Base-by-base conservation (phyloP, 192 early-diverging fungal species). In the Diversispora epigaea region DNA sequence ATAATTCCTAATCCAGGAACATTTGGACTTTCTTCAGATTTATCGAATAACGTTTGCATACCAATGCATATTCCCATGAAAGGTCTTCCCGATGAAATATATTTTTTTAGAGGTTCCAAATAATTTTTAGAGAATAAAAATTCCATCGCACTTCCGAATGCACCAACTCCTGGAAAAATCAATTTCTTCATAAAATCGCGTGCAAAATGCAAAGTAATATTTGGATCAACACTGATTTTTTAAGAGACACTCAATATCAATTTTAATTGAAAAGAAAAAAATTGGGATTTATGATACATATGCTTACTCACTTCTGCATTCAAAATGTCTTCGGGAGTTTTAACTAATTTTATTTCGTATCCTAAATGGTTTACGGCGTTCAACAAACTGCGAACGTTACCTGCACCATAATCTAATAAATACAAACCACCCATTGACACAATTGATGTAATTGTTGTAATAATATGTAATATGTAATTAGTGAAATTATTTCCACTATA, bases 11-110 rank as follows among this genome's bases (percentile, higher is more conserved):
- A 83, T 9, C 98, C 98, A 2, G 85, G 77, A 15, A 92, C 88
- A 4, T 82, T 84, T 0, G 92, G 93, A 7, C 82, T 89, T 84
- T 99, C 98, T 46, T 98, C 95, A 0, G 95, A 97, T 3, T 91
- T 93, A 46, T 91, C 89, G 76, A 94, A 97, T 57, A 99, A 80
- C 5, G 91, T 89, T 78, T 99, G 98, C 94, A 99, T 93, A 11
- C 97, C 98, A 8, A 99, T 92, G 80, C 98, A 99, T 72, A 99
- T 99, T 14, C 97, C 98, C 93, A 99, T 93, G 78, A 97, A 93
- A 17, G 96, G 98, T 54, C 85, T 86, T 14, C 95, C 96, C 6
- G 90, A 91, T 10, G 86, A 86, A 39, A 99, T 86, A 79, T 94
- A 99, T 65, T 87, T 81, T 68, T 87, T 88, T 50, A 99, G 86